Percentiles rank a stretch among this genome's conserved stretches.
Evolutionary conservation across 352 stramenopile species (phyloP).

Genomic region (Blastocystis sp.): DNA sequence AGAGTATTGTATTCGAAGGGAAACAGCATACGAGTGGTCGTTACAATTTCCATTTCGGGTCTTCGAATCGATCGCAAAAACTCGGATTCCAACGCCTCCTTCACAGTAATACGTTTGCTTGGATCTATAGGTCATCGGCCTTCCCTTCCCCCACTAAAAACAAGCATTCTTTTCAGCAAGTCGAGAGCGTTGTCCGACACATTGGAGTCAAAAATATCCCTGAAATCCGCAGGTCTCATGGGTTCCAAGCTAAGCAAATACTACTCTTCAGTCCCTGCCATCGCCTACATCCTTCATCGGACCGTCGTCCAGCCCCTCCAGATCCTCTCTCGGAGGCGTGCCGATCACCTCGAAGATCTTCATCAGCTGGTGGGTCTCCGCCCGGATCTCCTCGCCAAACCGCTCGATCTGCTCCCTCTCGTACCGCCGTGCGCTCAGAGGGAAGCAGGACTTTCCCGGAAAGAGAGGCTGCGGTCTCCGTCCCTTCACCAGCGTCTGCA

Average conservation of each 20-base stretch:
- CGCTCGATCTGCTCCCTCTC: slow-evolving; percentile 63
- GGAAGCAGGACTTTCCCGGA: slow-evolving; percentile 69
- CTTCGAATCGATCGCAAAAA: slow-evolving; percentile 77
- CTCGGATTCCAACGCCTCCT: slow-evolving; percentile 86
- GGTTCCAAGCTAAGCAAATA: slow-evolving; percentile 62
- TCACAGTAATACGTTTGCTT: slow-evolving; percentile 85
- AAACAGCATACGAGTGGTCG: not conserved
- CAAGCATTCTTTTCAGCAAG: slow-evolving; percentile 78
- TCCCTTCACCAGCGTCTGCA: slow-evolving; percentile 67
- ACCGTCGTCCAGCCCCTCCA: slow-evolving; percentile 63
- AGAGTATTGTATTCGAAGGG: slow-evolving; percentile 36
- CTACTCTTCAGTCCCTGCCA: not conserved
- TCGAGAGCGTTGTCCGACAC: slow-evolving; percentile 74
- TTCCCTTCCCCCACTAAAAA: slow-evolving; percentile 67
- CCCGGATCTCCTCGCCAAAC: slow-evolving; percentile 65
- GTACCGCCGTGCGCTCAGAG: slow-evolving; percentile 65
- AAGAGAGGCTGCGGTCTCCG: slow-evolving; percentile 73
- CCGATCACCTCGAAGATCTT: slow-evolving; percentile 90
- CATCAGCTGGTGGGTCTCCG: slow-evolving; percentile 78
- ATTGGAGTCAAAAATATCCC: slow-evolving; percentile 69
- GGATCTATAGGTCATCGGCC: slow-evolving; percentile 71
- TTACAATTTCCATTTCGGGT: slow-evolving; percentile 11
- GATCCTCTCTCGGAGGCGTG: slow-evolving; percentile 79
- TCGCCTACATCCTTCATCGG: slow-evolving; percentile 63
- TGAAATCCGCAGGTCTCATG: slow-evolving; percentile 65